A percentile compares a stretch with the other conserved stretches of the same genome.
Evolutionary conservation across 768 basidiomycete genomes (phyloP).

Genomic region (Boletus tomentosulus): DNA sequence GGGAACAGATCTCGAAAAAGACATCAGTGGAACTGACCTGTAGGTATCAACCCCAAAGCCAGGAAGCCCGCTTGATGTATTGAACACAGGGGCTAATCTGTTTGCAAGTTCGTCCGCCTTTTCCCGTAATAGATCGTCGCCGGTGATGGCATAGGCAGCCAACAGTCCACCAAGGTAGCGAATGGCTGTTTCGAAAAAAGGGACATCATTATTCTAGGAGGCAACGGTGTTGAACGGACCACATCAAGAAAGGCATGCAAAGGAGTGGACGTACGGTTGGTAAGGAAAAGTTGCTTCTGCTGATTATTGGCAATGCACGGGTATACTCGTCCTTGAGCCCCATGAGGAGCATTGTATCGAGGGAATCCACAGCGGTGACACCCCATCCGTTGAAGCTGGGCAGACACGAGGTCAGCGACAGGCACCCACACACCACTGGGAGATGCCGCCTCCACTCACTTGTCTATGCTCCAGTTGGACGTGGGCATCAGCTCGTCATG

Average conservation of each 20-base stretch:
- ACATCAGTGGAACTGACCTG: conserved; percentile 34
- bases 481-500: conserved; percentile 61
- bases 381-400: conserved; percentile 78
- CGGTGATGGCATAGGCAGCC: conserved; percentile 74
- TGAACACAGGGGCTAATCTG: conserved; percentile 66
- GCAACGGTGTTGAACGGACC: background rate
- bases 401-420: background rate
- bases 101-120: conserved; percentile 75
- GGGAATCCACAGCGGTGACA: conserved; percentile 70
- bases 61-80: conserved; percentile 67
- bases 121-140: conserved; percentile 55
- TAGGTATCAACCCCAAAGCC: conserved; percentile 62
- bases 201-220: conserved; percentile 32
- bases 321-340: conserved; percentile 66
- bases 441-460: conserved; percentile 36
- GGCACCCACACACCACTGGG: background rate
- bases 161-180: conserved; percentile 86
- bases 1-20: background rate
- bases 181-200: conserved; percentile 83
- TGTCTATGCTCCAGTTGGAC: conserved; percentile 41
- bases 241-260: background rate
- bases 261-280: conserved; percentile 33
- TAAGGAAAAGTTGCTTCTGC: conserved; percentile 45
- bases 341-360: conserved; percentile 85
- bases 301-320: conserved; percentile 52